Percentiles rank a stretch among this genome's conserved stretches.
phyloP scores from a whole-genome alignment of 495 filamentous ascomycete species.

The Pseudoneurospora amorphoporcata region DNA sequence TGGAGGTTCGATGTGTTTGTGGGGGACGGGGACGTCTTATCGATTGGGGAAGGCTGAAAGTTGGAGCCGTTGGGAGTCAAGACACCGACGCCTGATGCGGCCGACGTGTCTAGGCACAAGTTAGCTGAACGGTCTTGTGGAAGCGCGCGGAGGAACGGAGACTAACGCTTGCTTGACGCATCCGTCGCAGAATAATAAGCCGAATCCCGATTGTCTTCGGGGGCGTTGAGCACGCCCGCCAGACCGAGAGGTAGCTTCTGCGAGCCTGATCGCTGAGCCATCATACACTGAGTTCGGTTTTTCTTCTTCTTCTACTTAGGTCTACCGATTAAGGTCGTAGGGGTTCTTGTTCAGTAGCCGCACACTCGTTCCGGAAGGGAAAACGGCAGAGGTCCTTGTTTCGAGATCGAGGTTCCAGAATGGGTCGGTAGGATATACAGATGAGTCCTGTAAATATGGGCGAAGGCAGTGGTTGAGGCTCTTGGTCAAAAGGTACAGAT shows the following conservation, averaged over 20 bases:
- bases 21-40: constrained; percentile 43
- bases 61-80: constrained; percentile 22
- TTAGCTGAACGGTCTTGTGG: constrained; percentile 1
- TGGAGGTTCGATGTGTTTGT: constrained; percentile 30
- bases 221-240: constrained; percentile 38
- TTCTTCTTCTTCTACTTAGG: neutral
- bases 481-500: neutral
- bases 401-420: neutral
- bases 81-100: constrained; percentile 36
- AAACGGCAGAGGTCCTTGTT: neutral
- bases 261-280: constrained; percentile 28
- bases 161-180: constrained; percentile 46
- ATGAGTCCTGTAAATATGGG: neutral
- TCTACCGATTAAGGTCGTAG: neutral
- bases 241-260: constrained; percentile 41
- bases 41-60: constrained; percentile 34
- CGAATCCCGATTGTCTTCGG: constrained; percentile 43
- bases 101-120: constrained; percentile 34
- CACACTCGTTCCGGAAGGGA: neutral
- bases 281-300: neutral
- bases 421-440: neutral
- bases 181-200: constrained; percentile 46
- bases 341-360: neutral
- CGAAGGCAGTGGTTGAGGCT: neutral
- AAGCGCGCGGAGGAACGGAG: neutral